Evolutionary conservation across 2,329 filamentous ascomycete species (phyloP), one percentile per base, ranked within the genome.

Genomic region (Alternaria gaisen): DNA sequence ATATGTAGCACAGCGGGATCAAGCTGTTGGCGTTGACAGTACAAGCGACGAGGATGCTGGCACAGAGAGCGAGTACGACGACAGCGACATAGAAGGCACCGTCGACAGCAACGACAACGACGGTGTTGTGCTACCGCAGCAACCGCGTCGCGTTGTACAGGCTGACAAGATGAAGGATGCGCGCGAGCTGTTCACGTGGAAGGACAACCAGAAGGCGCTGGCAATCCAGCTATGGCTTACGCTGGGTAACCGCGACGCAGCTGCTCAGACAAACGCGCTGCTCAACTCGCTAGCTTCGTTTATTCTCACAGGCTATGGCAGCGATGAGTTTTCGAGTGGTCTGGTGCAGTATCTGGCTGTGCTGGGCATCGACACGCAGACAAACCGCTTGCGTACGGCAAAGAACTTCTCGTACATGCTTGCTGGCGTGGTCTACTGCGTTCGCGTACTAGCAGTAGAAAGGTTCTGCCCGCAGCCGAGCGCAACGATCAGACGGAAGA

Each of bases 391-490:
- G 30, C 52, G 43, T n/a, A 63, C 28, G 7, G 51, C 34, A 46
- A 65, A 53, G 48, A 58, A 68, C 32, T 68, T 44, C 18, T 69
- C 28, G 10, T 68, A 70, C 22, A 68, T 65, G 18, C 60, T 68
- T 9, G 56, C 60, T n/a, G 32, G 66, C 11, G 40, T 70, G 3
- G 54, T 71, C 3, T 69, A 71, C 56, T 71, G 34, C 30, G 46
- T 56, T 5, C 53, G 65, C 4, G 63, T 72, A 34, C 38, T 73
- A n/a, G 57, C n/a, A 11, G 38, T 66, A 16, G 60, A 72, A 46
- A 59, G 26, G 56, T 70, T 16, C 60, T 72, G 3, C 68, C 54
- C 8, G 47, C 10, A 41, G 38, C 18, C 11, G 3, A 22, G 38
- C 38, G 38, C 10, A n/a, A 66, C 11, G 43, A 58, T 16, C 42